These are phyloP conservation scores for Eragrostis tef DNA, from an alignment of 202 grass and related monocot genomes.

Conservation along the genomic window DNA sequence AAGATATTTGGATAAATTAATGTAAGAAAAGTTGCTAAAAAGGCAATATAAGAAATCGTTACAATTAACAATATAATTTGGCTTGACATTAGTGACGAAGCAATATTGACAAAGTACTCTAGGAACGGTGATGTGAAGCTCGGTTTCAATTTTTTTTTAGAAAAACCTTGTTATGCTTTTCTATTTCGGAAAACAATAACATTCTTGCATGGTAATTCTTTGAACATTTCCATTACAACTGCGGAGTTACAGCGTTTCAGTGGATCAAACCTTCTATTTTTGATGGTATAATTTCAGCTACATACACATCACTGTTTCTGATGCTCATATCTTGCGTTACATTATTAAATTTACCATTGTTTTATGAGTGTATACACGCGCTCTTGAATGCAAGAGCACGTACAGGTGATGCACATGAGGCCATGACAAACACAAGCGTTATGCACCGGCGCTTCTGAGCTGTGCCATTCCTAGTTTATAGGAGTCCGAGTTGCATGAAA, in stretches of 20 bases:
- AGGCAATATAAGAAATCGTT: no score
- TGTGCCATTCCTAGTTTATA: slow-evolving; percentile 57
- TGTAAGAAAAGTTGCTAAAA: not conserved
- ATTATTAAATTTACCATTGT: not conserved
- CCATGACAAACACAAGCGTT: slow-evolving; percentile 47
- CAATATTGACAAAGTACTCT: not conserved
- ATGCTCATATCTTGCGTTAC: not conserved
- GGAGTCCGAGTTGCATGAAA: slow-evolving; percentile 36
- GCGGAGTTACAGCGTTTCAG: no score
- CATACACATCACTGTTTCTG: not conserved
- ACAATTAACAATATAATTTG: no score
- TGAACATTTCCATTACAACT: no score
- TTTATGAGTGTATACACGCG: not conserved
- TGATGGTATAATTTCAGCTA: not conserved
- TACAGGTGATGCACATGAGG: slow-evolving; percentile 2
- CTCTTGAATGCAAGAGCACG: not conserved
- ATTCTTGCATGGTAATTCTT: no score
- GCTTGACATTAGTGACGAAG: no score
- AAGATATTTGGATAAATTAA: not conserved
- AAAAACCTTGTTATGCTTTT: no score
- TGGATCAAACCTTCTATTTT: no score
- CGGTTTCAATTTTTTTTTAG: no score
- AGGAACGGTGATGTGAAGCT: not conserved
- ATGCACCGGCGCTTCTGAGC: slow-evolving; percentile 42
- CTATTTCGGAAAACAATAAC: no score